Conservation (phyloP, 2,329 filamentous ascomycete genomes). For the Graphilbum sp. region DNA sequence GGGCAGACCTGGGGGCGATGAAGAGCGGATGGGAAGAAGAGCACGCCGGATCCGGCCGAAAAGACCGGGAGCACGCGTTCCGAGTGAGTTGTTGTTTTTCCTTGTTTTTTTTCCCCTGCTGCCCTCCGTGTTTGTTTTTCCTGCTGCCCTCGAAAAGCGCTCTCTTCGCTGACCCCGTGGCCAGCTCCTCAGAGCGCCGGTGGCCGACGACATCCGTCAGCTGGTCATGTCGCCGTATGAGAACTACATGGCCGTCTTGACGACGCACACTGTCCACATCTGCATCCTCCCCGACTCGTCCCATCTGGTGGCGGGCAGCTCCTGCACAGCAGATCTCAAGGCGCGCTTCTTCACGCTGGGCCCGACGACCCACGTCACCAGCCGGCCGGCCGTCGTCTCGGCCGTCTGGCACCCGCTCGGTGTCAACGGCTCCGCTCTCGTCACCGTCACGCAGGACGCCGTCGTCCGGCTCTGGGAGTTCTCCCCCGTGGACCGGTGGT, state of each 20-base stretch:
- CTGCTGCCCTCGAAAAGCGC: too few relatives aligned
- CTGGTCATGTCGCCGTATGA: conserved; percentile 69
- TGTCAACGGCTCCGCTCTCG: conserved; percentile 61
- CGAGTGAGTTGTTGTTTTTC: too few relatives aligned
- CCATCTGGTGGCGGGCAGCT: conserved; percentile 55
- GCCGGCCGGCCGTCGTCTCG: conserved; percentile 63
- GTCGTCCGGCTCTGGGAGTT: conserved; percentile 85
- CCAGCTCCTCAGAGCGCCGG: conserved; percentile 59
- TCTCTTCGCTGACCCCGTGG: too few relatives aligned
- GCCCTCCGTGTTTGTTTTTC: too few relatives aligned
- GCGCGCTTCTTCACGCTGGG: conserved; percentile 84
- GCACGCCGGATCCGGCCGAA: conserved; percentile 28
- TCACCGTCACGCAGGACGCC: conserved; percentile 79
- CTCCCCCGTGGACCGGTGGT: conserved; percentile 67
- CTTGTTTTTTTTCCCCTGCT: too few relatives aligned
- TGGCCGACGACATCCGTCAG: conserved; percentile 71
- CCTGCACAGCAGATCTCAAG: conserved; percentile 45
- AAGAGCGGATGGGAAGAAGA: conserved; percentile 52
- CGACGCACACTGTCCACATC: conserved; percentile 76
- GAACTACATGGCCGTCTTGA: conserved; percentile 71
- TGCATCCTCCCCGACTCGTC: conserved; percentile 68
- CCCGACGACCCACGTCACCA: conserved; percentile 78
- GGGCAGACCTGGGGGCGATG: conserved; percentile 68
- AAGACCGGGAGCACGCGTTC: conserved; percentile 12
- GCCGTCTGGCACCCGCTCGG: conserved; percentile 88